phyloP scores from a whole-genome alignment of 768 basidiomycete species.

The Mycena galericulata region DNA sequence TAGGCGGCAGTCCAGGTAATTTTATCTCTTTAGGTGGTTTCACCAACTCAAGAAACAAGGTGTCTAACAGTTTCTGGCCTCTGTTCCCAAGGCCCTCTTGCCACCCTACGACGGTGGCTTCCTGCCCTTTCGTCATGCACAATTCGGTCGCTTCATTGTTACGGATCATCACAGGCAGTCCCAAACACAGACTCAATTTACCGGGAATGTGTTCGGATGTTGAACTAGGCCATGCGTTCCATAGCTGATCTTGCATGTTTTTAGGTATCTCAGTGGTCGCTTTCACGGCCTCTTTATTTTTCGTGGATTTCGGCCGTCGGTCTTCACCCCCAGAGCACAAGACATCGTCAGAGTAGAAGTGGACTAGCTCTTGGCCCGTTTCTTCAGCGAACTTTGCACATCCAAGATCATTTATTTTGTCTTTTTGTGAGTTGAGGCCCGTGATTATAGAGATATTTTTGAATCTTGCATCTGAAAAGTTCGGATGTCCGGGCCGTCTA shows the following conservation, averaged over 20 bases:
- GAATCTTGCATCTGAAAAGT: neutral
- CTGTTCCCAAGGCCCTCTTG: conserved; percentile 20
- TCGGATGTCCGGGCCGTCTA: neutral
- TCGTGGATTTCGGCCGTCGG: neutral
- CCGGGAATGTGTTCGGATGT: conserved; percentile 39
- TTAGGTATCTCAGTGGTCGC: neutral
- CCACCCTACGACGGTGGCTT: conserved; percentile 45
- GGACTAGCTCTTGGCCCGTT: neutral
- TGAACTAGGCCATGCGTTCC: neutral
- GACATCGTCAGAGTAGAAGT: conserved; percentile 29
- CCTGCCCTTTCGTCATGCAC: conserved; percentile 51
- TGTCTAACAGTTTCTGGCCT: conserved; percentile 38
- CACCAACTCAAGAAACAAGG: conserved; percentile 44
- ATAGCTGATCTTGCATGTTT: neutral
- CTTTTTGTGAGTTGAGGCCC: neutral
- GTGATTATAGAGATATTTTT: neutral
- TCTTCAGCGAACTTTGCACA: neutral
- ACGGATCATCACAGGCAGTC: conserved; percentile 49
- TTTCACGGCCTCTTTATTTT: neutral
- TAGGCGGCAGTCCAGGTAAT: conserved; percentile 41
- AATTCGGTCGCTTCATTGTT: conserved; percentile 49
- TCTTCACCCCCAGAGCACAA: neutral
- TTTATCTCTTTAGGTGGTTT: conserved; percentile 40
- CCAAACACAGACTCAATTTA: conserved; percentile 44
- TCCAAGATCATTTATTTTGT: neutral